phyloP scores from a whole-genome alignment of 306 rosid genomes.

The Trifolium pratense region DNA sequence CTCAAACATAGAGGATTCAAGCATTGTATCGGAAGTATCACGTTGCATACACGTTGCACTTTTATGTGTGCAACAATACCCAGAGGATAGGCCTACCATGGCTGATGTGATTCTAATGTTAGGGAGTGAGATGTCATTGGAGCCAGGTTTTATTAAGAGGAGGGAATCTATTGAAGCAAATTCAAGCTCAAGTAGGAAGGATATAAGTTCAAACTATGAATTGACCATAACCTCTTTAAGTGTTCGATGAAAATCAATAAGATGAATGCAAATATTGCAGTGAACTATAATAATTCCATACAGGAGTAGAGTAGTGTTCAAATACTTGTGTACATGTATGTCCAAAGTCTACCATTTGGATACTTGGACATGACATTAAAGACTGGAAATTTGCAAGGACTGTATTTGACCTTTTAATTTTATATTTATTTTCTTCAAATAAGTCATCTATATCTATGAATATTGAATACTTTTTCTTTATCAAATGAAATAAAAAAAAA shows the following conservation, averaged over 20 bases:
- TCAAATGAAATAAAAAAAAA: too few species aligned
- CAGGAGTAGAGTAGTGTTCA: not conserved
- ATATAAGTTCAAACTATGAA: conserved; percentile 37
- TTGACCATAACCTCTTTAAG: conserved; percentile 31
- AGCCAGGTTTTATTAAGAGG: conserved; percentile 49
- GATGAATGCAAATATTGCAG: not conserved
- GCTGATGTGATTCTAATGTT: conserved; percentile 53
- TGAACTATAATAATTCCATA: not conserved
- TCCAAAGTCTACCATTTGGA: not conserved
- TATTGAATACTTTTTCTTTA: too few species aligned
- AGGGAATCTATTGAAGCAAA: not conserved
- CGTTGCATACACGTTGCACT: conserved; percentile 60
- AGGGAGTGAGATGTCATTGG: conserved; percentile 43
- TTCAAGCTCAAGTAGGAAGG: conserved; percentile 29
- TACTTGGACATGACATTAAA: not conserved
- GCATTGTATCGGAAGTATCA: conserved; percentile 35
- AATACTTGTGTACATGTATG: not conserved
- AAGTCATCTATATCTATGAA: too few species aligned
- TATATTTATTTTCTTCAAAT: too few species aligned
- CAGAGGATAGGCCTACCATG: conserved; percentile 53
- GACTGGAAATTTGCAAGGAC: too few species aligned
- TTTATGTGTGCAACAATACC: conserved; percentile 58
- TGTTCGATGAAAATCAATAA: conserved; percentile 18
- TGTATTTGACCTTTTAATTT: too few species aligned
- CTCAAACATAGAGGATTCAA: conserved; percentile 38